These are phyloP conservation scores for Penicillium nordicum DNA, from an alignment of 2,329 filamentous ascomycete genomes.

Conservation along the genomic window DNA sequence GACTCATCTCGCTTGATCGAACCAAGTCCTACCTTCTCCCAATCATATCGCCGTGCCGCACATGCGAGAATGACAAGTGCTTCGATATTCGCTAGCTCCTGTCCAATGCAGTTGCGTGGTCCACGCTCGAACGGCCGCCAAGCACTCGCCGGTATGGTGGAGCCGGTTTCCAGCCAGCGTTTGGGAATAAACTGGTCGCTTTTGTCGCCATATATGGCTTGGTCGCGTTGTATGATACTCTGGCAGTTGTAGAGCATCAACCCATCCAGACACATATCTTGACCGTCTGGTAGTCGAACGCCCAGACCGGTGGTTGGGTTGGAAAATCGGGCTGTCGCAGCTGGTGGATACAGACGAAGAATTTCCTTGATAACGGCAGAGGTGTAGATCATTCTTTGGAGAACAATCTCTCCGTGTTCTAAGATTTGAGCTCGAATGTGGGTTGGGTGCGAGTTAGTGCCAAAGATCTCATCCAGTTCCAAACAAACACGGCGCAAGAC, in stretches of 20 bases:
- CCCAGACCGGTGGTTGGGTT: constrained; percentile 7
- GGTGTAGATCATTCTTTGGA: constrained; percentile 36
- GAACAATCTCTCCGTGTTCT: constrained; percentile 37
- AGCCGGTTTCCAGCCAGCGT: constrained; percentile 34
- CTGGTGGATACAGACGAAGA: constrained; percentile 51
- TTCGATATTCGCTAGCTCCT: constrained; percentile 50
- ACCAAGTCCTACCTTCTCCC: constrained; percentile 18
- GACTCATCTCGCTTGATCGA: background rate
- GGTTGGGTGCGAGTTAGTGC: too few relatives aligned
- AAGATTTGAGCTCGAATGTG: too few relatives aligned
- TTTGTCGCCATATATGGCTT: constrained; percentile 12
- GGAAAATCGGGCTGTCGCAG: constrained; percentile 12
- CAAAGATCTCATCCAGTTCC: too few relatives aligned
- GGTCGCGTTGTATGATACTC: constrained; percentile 19
- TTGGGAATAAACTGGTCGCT: constrained; percentile 35
- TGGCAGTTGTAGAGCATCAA: background rate
- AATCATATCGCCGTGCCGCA: constrained; percentile 15
- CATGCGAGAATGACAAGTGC: constrained; percentile 17
- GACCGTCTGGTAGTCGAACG: constrained; percentile 6
- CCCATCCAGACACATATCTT: background rate
- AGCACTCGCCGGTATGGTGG: constrained; percentile 35
- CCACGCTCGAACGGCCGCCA: constrained; percentile 52
- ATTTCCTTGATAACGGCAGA: constrained; percentile 48
- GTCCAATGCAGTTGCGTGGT: constrained; percentile 49
- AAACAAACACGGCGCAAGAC: too few relatives aligned